Conservation (phyloP, 2,329 filamentous ascomycete species). For the Fusarium denticulatum region DNA sequence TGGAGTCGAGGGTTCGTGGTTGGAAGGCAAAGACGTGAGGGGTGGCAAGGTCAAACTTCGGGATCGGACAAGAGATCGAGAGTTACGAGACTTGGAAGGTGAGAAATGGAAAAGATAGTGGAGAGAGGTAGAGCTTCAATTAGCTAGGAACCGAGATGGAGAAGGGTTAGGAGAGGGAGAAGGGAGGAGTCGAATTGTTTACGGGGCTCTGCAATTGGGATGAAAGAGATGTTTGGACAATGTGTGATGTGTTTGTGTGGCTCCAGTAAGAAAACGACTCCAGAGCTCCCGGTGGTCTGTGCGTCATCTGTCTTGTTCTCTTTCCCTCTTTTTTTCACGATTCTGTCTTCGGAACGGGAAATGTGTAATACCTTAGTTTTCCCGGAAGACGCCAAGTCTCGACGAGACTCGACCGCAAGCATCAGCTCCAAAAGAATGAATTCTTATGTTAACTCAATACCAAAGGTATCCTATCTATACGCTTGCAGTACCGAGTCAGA, state of each 20-base stretch:
- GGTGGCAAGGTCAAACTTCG: conserved; percentile 31
- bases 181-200: conserved; percentile 21
- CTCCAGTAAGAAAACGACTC: conserved; percentile 26
- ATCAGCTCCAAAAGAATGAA: not conserved
- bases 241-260: conserved; percentile 33
- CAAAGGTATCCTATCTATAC: not conserved
- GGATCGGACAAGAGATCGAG: conserved; percentile 18
- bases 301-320: conserved; percentile 10
- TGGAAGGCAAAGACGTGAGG: conserved; percentile 39
- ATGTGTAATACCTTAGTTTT: conserved; percentile 33
- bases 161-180: too few relatives aligned
- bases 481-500: not conserved
- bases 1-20: conserved; percentile 34
- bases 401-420: not conserved
- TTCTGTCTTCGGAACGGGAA: conserved; percentile 24
- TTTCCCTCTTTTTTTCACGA: not conserved
- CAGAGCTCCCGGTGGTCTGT: conserved; percentile 28
- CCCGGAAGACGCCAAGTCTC: conserved; percentile 24
- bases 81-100: conserved; percentile 22
- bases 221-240: conserved; percentile 33
- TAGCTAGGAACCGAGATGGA: conserved; percentile 19
- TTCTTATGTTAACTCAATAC: not conserved
- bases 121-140: conserved; percentile 17
- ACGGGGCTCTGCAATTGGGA: conserved; percentile 25
- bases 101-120: conserved; percentile 19